Percentiles rank a stretch among this genome's conserved stretches.
Conservation (phyloP, 345 rosid genomes). For the Sapria himalayana region DNA sequence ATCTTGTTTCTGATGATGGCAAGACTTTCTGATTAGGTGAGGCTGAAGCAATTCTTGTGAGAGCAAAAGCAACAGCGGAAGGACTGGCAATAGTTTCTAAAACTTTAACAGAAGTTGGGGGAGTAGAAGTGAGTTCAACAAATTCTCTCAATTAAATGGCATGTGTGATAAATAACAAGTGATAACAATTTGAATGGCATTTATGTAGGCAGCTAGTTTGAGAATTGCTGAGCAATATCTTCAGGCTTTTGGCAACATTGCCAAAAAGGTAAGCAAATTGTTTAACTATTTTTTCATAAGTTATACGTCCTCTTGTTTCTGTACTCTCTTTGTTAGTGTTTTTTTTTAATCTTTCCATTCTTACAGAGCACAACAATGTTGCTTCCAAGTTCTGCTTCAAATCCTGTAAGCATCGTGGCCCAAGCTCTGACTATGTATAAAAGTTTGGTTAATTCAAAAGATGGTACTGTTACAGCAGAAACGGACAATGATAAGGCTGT, state of each 20-base stretch:
- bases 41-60: slow-evolving; percentile 77
- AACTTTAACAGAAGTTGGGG: slow-evolving; percentile 54
- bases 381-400: slow-evolving; percentile 52
- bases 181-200: not conserved
- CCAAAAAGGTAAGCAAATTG: slow-evolving; percentile 42
- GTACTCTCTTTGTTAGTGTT: not conserved
- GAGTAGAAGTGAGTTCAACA: slow-evolving; percentile 47
- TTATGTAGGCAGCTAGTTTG: slow-evolving; percentile 66
- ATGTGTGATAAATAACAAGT: too few species aligned
- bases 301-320: not conserved
- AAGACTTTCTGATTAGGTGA: slow-evolving; percentile 36
- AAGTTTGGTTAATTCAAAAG: slow-evolving; percentile 23
- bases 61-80: slow-evolving; percentile 63
- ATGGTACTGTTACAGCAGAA: slow-evolving; percentile 12
- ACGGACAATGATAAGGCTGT: slow-evolving; percentile 10
- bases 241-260: slow-evolving; percentile 68
- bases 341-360: not conserved
- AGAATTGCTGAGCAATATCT: slow-evolving; percentile 73
- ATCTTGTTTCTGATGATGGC: too few species aligned
- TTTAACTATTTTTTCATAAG: not conserved
- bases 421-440: slow-evolving; percentile 71
- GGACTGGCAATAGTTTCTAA: slow-evolving; percentile 49
- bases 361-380: slow-evolving; percentile 70
- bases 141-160: not conserved
- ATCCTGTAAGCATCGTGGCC: slow-evolving; percentile 54